Evolutionary conservation across 306 rosid genomes (phyloP), one percentile per base, ranked within the genome.

Genomic region (Sophora flavescens): DNA sequence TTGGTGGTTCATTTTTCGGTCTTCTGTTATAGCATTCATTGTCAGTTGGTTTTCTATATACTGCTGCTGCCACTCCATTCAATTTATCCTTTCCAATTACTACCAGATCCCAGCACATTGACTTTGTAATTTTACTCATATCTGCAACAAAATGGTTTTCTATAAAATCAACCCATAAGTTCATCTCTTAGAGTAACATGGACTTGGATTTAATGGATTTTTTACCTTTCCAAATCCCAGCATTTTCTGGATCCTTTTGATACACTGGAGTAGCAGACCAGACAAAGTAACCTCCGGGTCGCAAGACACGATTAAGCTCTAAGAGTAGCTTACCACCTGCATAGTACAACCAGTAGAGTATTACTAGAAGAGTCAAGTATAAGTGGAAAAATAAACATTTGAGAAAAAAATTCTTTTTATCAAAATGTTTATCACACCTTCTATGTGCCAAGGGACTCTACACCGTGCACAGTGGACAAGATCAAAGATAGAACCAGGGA

Each of bases 201-300:
- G 45, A 59, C 45, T 76, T 58, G 76, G 47, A 41, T 53, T 50
- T 9, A 63, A 75, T 35, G 38, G 65, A 39, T 32, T 73, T 36
- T 72, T n/a, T 77, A 89, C 98, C 96, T 18, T 86, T 84, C 98
- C 98, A 93, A 81, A 93, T 93, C 54, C 79, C 90, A 38, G 79
- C 84, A 80, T 86, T 79, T 81, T 91, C 96, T 15, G 89, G 88
- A 84, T 86, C 83, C 86, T 89, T 89, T 65, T 81, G 91, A 84
- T 93, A 93, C 78, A 93, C 96, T 0, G 98, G 98, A 69, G 96
- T 93, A 75, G 98, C 98, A 72, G 98, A 93, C 96, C 98, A 93
- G 63, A 93, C 95, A 89, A 93, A 93, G 84, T 82, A 64, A 60
- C 98, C 98, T 78, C 98, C 98, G 11, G 98, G 98, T 78, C 98